Conservation (phyloP, 106 monocot species). For the Amphibolis antarctica region DNA sequence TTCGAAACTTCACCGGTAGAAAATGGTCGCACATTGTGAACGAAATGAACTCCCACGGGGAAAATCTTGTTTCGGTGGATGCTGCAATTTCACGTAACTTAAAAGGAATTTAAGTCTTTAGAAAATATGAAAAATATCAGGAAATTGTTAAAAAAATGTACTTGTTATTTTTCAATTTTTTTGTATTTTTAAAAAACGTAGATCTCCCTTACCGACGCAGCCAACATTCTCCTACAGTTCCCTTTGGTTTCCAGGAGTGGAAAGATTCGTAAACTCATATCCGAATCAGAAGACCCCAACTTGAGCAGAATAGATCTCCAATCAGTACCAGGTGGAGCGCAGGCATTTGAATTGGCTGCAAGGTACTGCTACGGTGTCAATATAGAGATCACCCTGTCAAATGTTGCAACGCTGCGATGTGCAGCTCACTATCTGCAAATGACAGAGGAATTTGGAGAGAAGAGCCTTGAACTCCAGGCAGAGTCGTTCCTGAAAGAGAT, state of each 20-base stretch:
- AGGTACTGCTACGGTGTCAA: conserved; percentile 71
- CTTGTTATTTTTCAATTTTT: neutral
- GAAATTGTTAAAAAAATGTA: neutral
- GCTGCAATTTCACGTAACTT: too few relatives aligned
- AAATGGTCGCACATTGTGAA: neutral
- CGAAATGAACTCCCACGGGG: neutral
- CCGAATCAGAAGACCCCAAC: conserved; percentile 50
- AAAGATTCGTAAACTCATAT: conserved; percentile 70
- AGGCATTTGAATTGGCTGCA: conserved; percentile 74
- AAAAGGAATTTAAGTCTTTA: too few relatives aligned
- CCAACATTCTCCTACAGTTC: conserved; percentile 34
- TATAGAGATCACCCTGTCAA: conserved; percentile 49
- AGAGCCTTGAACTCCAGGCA: conserved; percentile 40
- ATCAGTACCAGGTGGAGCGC: conserved; percentile 55
- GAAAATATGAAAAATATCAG: neutral
- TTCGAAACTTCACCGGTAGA: too few relatives aligned
- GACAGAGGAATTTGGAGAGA: conserved; percentile 72
- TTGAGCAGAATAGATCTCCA: conserved; percentile 43
- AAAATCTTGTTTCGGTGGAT: too few relatives aligned
- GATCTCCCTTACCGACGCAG: neutral
- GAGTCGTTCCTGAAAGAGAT: conserved; percentile 51
- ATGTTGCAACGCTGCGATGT: conserved; percentile 64
- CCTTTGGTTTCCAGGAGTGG: conserved; percentile 83
- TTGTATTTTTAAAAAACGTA: neutral
- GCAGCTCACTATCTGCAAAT: conserved; percentile 66